Percentiles rank a stretch among this genome's conserved stretches.
Evolutionary conservation across 257 asterid genomes (phyloP).

Genomic region (Buddleja alternifolia): DNA sequence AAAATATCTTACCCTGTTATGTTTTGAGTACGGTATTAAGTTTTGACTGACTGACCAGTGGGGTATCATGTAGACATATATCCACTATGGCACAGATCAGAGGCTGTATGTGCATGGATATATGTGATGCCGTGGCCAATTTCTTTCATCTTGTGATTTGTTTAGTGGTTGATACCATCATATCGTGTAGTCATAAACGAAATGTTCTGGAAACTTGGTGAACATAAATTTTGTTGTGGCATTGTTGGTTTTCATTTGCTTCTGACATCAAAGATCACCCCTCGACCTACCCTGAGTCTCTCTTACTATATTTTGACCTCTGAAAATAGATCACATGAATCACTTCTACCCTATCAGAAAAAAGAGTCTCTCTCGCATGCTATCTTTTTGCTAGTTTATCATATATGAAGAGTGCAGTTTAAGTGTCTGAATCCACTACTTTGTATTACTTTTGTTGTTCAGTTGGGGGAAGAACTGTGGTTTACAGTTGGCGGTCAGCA

Average conservation of each 20-base stretch:
- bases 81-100: neutral
- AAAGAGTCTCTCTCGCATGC: too few relatives aligned
- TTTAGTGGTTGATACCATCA: neutral
- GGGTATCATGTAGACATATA: neutral
- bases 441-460: slow-evolving; percentile 29
- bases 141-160: neutral
- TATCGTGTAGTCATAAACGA: too few relatives aligned
- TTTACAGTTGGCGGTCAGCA: slow-evolving; percentile 79
- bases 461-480: slow-evolving; percentile 88
- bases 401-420: neutral
- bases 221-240: too few relatives aligned
- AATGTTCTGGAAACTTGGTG: too few relatives aligned
- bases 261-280: too few relatives aligned
- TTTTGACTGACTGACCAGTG: too few relatives aligned
- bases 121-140: neutral
- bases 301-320: too few relatives aligned
- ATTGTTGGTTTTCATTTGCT: too few relatives aligned
- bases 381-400: neutral
- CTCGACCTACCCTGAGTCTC: too few relatives aligned
- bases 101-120: neutral
- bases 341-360: too few relatives aligned
- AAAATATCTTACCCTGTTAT: too few relatives aligned
- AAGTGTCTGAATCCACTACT: neutral
- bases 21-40: slow-evolving; percentile 1
- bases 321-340: too few relatives aligned